Base-by-base conservation (phyloP, 768 basidiomycete species). In the Pulveroboletus frians region DNA sequence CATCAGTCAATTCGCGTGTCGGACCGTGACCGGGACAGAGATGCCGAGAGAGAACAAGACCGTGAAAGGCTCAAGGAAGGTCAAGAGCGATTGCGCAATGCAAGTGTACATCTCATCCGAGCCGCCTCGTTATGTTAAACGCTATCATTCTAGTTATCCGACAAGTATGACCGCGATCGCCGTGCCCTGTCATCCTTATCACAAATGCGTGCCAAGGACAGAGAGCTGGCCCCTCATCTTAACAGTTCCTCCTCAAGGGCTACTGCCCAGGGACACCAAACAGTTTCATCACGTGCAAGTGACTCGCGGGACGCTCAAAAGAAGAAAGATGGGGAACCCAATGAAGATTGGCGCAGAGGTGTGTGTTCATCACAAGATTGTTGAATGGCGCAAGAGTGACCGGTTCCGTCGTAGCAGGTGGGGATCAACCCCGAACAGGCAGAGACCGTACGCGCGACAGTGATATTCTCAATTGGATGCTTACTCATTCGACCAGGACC, bases 261-360 rank as follows among this genome's bases (percentile, higher is more conserved):
- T 31, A 61, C 69, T 39, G 55, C 72, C 17, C 65, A 71, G 58
- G 55, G 58, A 46, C 45, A 63, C 43, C 55, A 61, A 42, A 43
- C 72, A 46, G 61, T 70, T 27, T 58, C 76, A 36, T 69, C 77
- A 43, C 77, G 86, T 47, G 70, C 79, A 41, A 66, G 72, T 41
- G 85, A 88, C 50, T 70, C 72, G 23, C 74, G 83, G 59, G 87
- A 89, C 26, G 53, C 71, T 47, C 60, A 70, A 39, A 85, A 80
- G 71, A 84, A 82, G 71, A 85, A 84, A 67, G 73, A 75, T 38
- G 85, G 83, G 32, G 89, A 91, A 64, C 74, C 73, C 21, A 83
- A 80, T 57, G 87, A 91, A 58, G 89, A 92, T 61, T 92, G 89
- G 89, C 77, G 89, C 63, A 77, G 86, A 80, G 85, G 89, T 88